These are phyloP conservation scores for Erodium moschatum DNA, from an alignment of 441 rosid species.

Conservation along the genomic window DNA sequence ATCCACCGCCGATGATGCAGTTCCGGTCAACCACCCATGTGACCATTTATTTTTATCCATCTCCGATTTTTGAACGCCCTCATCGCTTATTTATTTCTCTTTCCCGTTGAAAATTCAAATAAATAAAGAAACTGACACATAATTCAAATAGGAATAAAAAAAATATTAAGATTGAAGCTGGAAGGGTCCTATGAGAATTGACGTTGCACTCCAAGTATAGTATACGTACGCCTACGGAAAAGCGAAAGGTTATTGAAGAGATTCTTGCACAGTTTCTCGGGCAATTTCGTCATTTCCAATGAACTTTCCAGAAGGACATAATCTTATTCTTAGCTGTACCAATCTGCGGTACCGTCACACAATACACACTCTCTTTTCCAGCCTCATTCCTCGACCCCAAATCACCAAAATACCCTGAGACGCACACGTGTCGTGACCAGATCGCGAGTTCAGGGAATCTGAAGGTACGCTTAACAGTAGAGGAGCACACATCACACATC, in stretches of 20 bases:
- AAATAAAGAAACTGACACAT: too few species aligned
- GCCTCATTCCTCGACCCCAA: background rate
- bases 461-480: slow-evolving; percentile 17
- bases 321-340: slow-evolving; percentile 11
- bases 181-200: too few species aligned
- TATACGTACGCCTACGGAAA: background rate
- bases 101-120: background rate
- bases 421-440: background rate
- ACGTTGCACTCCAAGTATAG: too few species aligned
- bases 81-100: background rate
- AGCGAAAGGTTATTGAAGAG: slow-evolving; percentile 10
- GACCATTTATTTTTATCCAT: background rate
- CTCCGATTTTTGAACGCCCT: too few species aligned
- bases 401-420: background rate
- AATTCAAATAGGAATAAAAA: too few species aligned
- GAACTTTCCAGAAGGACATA: slow-evolving; percentile 15
- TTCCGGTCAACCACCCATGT: background rate
- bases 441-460: background rate
- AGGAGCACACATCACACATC: slow-evolving; percentile 1
- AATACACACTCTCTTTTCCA: background rate
- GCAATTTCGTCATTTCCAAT: slow-evolving; percentile 22
- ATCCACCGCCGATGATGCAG: background rate
- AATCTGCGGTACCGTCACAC: background rate
- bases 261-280: slow-evolving; percentile 7
- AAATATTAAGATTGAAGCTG: too few species aligned